These are phyloP conservation scores for Pyrenophora graminea DNA, from an alignment of 2,329 filamentous ascomycete genomes.

Conservation along the genomic window DNA sequence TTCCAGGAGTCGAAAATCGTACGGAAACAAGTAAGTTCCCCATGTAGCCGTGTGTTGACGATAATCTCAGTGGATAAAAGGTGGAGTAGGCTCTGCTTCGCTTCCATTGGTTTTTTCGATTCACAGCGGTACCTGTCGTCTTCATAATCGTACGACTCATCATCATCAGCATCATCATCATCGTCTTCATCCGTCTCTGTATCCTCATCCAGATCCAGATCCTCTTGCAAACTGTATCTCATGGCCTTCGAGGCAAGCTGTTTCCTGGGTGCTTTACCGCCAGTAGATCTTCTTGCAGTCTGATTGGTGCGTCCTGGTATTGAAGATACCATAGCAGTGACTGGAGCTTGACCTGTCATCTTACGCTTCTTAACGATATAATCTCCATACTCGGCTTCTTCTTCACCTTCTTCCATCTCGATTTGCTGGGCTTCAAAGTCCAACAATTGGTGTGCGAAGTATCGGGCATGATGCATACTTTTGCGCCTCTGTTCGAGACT, in stretches of 20 bases:
- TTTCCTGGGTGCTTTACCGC: neutral
- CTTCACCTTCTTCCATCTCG: constrained; percentile 36
- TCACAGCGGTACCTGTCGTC: neutral
- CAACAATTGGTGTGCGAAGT: constrained; percentile 35
- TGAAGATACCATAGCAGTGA: no score
- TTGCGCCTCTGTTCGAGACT: constrained; percentile 29
- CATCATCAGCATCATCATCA: neutral
- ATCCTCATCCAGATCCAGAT: neutral
- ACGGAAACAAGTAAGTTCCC: constrained; percentile 38
- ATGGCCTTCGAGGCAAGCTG: neutral
- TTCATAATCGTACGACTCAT: neutral
- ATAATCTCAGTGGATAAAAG: constrained; percentile 37
- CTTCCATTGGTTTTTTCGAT: constrained; percentile 35
- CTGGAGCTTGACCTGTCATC: no score
- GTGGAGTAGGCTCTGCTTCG: constrained; percentile 39
- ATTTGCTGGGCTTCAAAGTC: constrained; percentile 28
- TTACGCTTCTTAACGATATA: constrained; percentile 7
- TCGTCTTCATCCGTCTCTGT: neutral
- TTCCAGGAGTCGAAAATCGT: constrained; percentile 41
- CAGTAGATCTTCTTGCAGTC: neutral
- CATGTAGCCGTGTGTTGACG: constrained; percentile 36
- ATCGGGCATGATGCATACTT: constrained; percentile 22
- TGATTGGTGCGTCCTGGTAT: neutral
- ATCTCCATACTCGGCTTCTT: constrained; percentile 34
- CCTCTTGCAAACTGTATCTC: no score